Base-by-base conservation (phyloP, 2,329 filamentous ascomycete genomes). In the Exophiala lecanii-corni region DNA sequence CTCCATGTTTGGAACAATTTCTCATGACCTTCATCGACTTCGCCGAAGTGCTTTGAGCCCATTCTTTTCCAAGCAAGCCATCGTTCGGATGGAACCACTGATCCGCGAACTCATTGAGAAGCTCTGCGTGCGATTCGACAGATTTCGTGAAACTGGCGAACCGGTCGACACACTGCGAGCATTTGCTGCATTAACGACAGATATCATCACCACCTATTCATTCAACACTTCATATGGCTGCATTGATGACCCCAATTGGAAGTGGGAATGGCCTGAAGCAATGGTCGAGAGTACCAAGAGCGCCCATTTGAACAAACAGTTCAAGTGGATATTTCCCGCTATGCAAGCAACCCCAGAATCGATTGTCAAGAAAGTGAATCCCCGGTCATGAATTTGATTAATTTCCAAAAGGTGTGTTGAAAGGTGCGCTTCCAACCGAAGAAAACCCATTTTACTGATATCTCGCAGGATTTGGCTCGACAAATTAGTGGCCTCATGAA, bases 111-210 rank as follows among this genome's bases (percentile, higher is more conserved):
- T 55, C 15, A 52, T 59, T 9, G 48, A 53, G 16, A 54, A 53
- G 31, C 43, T 63, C 5, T 50, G 23, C 34, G 21, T 23, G 9
- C 49, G 53, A 7, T 35, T 55, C 15, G 39, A 39, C 20, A 21
- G 36, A 28, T 43, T 40, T 36, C 39, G 25, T 4, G 36, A 41
- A 18, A 41, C 44, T 2, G 33, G 31, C 9, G 37, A 49, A 21
- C 36, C 43, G 4, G 37, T 55, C 18, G 18, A 41, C 9, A 26
- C 46, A 5, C 21, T 31, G 18, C 17, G 39, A 9, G 57, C 64
- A 0, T 68, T 66, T 37, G 64, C 61, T 16, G 67, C 66, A 15
- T 59, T 67, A 38, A 54, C 51, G 3, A 52, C 34, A 17, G 55
- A 57, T 35, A 39, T 57, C 13, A 49, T 56, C 38, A 53, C 42